These are phyloP conservation scores for Exophiala lecanii-corni DNA, from an alignment of 2,329 filamentous ascomycete genomes.

Conservation along the genomic window DNA sequence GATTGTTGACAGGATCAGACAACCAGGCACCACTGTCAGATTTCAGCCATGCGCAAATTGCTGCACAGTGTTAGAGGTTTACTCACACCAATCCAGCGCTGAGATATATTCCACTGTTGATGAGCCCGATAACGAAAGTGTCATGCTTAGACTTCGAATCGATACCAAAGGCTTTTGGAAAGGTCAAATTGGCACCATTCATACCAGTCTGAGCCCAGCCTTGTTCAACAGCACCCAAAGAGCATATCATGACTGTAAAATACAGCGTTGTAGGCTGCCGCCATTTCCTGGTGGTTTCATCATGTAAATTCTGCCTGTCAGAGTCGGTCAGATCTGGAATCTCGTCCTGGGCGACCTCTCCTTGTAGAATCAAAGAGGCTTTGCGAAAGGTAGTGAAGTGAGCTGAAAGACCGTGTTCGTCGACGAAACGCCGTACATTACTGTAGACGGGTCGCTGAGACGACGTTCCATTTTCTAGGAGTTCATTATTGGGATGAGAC, in stretches of 20 bases:
- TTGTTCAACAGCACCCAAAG: slow-evolving; percentile 50
- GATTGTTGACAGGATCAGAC: slow-evolving; percentile 65
- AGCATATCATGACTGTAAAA: slow-evolving; percentile 49
- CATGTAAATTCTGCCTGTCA: slow-evolving; percentile 39
- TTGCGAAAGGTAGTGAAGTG: slow-evolving; percentile 13
- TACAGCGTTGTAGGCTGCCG: slow-evolving; percentile 46
- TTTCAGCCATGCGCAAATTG: too few relatives aligned
- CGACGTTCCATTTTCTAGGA: background rate
- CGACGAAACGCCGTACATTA: slow-evolving; percentile 12
- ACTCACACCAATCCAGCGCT: slow-evolving; percentile 45
- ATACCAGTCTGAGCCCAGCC: slow-evolving; percentile 51
- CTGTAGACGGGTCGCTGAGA: background rate
- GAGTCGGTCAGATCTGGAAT: slow-evolving; percentile 34
- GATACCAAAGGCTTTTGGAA: slow-evolving; percentile 45
- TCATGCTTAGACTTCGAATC: slow-evolving; percentile 41
- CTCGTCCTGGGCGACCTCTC: slow-evolving; percentile 4
- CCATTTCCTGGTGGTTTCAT: slow-evolving; percentile 47
- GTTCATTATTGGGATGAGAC: background rate
- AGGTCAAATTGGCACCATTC: slow-evolving; percentile 51
- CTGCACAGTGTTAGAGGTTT: too few relatives aligned
- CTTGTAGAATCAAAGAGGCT: slow-evolving; percentile 14
- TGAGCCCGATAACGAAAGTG: slow-evolving; percentile 58
- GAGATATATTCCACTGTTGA: slow-evolving; percentile 57
- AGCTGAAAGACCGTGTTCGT: slow-evolving; percentile 5
- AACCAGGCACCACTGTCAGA: slow-evolving; percentile 58